Percentiles rank a stretch among this genome's conserved stretches.
Evolutionary conservation across 805 yeast genomes (phyloP).

Genomic region (Candida succiphila): DNA sequence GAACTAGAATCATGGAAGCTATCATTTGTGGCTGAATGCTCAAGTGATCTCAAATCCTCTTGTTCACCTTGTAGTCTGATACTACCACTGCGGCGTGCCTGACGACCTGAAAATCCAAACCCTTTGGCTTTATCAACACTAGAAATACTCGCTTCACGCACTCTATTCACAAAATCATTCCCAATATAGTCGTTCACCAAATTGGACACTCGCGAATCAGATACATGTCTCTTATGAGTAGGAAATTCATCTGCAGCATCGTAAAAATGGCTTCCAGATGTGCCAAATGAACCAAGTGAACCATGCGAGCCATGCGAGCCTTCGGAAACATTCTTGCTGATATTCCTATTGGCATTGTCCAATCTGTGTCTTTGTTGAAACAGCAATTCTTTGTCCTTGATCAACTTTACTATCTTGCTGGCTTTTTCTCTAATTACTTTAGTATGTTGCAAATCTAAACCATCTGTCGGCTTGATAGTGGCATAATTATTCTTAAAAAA

Average conservation of each 20-base stretch:
- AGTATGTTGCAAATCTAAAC: conserved; percentile 13
- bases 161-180: neutral
- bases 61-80: neutral
- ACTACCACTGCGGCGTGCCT: too few relatives aligned
- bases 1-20: neutral
- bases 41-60: neutral
- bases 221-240: neutral
- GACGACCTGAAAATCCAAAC: too few relatives aligned
- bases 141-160: neutral
- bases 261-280: too few relatives aligned
- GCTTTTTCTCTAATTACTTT: conserved; percentile 11
- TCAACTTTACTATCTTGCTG: conserved; percentile 6
- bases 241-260: neutral
- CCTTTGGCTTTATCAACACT: neutral
- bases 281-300: too few relatives aligned
- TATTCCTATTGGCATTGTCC: neutral
- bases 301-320: too few relatives aligned
- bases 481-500: conserved; percentile 7
- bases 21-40: neutral
- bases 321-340: too few relatives aligned
- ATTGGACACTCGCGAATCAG: neutral
- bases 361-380: conserved; percentile 9
- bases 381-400: conserved; percentile 6
- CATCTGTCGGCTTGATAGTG: conserved; percentile 11
- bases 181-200: neutral